Evolutionary conservation across 83 land plant genomes (phyloP), one percentile per base, ranked within the genome.

Genomic region (Picea abies): DNA sequence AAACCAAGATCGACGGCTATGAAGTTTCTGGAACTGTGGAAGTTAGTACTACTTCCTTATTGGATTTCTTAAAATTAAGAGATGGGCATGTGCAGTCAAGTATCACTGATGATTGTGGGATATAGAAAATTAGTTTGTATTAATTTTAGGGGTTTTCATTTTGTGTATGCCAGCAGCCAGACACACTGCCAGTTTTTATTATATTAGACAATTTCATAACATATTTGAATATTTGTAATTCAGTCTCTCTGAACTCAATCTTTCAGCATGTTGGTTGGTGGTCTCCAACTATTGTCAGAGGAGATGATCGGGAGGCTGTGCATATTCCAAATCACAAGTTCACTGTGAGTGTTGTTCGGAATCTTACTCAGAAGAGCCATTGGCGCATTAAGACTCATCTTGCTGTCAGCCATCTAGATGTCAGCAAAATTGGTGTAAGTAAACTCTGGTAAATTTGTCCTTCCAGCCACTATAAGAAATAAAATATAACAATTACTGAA

Each of bases 11-110:
- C 85, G 97, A 96, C 67, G 99, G 97, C 62, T 91, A 90, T 90
- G 99, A 98, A 85, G 99, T 98, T 63, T 98, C 99, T 78, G 99
- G 99, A 15, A 96, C 93, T 32, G 99, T 98, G 67, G 99, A 98
- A 97, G 99, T 98, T 80, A 75, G 91, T 37, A 4, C 56, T 58
- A 62, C 49, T 49, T 78, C 47, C 35, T 19, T 72, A 4, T 20
- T 10, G 2, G 47, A 47, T 9, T 44, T n/a, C 17, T n/a, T 10
- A 41, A 73, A 73, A n/a, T 47, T 47, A n/a, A 44, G 47, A 73
- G 56, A 72, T 37, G n/a, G 12, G 20, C 75, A 37, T 70, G 37
- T 5, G 32, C 29, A 41, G 23, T 39, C 58, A 73, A 73, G 58
- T 15, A 44, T 73, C n/a, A n/a, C 20, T 44, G 22, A 19, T 44